phyloP scores from a whole-genome alignment of 139 green algal genomes.

The Nannochloris sp. region DNA sequence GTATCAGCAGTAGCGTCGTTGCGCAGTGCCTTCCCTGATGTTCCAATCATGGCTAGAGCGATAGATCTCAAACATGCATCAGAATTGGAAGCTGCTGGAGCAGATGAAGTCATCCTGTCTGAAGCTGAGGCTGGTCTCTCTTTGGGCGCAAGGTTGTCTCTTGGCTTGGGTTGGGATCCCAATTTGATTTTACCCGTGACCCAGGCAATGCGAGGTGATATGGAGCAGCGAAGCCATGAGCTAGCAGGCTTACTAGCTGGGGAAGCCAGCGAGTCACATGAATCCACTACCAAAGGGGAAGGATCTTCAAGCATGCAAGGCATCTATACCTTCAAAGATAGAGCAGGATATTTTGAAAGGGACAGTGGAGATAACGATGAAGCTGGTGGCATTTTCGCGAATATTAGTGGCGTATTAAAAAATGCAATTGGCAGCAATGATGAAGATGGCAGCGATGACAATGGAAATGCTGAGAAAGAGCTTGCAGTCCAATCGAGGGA shows the following conservation, averaged over 20 bases:
- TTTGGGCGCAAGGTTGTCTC: constrained; percentile 44
- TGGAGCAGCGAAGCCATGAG: constrained; percentile 16
- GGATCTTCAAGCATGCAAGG: neutral
- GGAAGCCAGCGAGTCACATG: neutral
- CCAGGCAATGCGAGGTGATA: constrained; percentile 26
- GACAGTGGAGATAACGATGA: neutral
- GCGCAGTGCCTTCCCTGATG: constrained; percentile 40
- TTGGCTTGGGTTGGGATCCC: constrained; percentile 21
- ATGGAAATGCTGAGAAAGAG: neutral
- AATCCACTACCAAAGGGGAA: neutral
- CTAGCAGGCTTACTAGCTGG: neutral
- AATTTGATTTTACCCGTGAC: constrained; percentile 20
- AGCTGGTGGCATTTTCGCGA: constrained; percentile 6
- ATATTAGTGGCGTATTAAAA: neutral
- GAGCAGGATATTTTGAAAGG: neutral
- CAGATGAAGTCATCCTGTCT: constrained; percentile 35
- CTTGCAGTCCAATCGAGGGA: neutral
- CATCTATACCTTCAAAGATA: constrained; percentile 6
- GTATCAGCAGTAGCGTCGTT: constrained; percentile 56
- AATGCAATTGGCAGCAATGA: constrained; percentile 6
- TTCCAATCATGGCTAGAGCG: constrained; percentile 72
- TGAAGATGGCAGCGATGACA: neutral
- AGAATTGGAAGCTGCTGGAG: constrained; percentile 72
- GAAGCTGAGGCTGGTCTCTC: constrained; percentile 57
- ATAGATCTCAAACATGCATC: constrained; percentile 63